phyloP scores from a whole-genome alignment of 768 basidiomycete species.

The Lactarius akahatsu region DNA sequence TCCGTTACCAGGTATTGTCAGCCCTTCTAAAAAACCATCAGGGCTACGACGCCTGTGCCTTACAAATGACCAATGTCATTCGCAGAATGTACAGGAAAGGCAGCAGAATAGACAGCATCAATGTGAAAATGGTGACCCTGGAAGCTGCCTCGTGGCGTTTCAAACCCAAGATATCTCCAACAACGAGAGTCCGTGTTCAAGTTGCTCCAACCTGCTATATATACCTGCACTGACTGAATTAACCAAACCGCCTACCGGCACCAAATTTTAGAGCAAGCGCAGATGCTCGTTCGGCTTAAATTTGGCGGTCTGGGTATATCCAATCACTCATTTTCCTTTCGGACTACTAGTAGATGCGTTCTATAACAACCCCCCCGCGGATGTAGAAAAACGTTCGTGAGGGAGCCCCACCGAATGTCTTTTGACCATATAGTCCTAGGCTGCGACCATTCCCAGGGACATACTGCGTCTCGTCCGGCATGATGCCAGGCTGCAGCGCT shows the following conservation, averaged over 20 bases:
- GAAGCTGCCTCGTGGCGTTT: neutral
- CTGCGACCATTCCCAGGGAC: neutral
- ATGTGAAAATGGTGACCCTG: neutral
- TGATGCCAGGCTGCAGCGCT: too few species aligned
- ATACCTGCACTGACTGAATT: neutral
- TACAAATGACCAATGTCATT: neutral
- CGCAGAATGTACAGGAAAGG: neutral
- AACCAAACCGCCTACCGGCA: neutral
- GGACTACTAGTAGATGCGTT: neutral
- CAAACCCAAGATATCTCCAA: neutral
- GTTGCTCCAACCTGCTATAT: neutral
- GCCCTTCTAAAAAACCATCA: neutral
- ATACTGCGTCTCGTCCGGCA: neutral
- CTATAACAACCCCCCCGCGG: neutral
- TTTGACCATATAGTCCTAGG: neutral
- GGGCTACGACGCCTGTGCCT: neutral
- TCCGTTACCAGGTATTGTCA: neutral
- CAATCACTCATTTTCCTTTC: neutral
- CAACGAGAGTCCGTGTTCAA: neutral
- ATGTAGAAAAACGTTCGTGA: neutral
- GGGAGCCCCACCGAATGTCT: neutral
- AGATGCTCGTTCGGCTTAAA: neutral
- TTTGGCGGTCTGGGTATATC: neutral
- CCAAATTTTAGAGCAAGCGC: neutral
- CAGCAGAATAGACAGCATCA: neutral